Evolutionary conservation across 805 yeast species (phyloP).

Genomic region (Naumovozyma castellii): DNA sequence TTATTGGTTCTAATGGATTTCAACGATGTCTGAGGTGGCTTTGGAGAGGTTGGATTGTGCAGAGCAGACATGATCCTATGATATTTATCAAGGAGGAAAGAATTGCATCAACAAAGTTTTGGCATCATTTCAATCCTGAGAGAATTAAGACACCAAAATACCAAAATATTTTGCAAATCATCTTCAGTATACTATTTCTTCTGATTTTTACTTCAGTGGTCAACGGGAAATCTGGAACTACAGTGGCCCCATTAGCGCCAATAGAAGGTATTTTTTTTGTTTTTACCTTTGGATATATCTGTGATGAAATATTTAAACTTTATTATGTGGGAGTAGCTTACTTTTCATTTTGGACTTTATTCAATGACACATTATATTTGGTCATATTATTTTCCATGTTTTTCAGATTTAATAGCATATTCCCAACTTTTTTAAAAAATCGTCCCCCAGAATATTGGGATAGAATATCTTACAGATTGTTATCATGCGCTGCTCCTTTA

Average conservation of each 20-base stretch:
- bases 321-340: conserved; percentile 70
- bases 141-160: conserved; percentile 78
- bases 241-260: conserved; percentile 31
- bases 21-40: conserved; percentile 83
- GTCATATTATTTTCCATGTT: conserved; percentile 44
- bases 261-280: conserved; percentile 51
- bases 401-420: conserved; percentile 38
- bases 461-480: conserved; percentile 53
- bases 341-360: conserved; percentile 68
- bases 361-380: conserved; percentile 61
- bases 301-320: conserved; percentile 61
- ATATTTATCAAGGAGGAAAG: conserved; percentile 58
- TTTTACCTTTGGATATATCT: conserved; percentile 55
- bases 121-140: conserved; percentile 68
- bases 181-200: conserved; percentile 56
- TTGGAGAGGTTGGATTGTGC: conserved; percentile 91
- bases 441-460: conserved; percentile 34
- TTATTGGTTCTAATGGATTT: conserved; percentile 72
- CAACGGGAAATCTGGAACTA: conserved; percentile 39
- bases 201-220: conserved; percentile 53
- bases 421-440: conserved; percentile 15
- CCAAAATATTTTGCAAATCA: conserved; percentile 65
- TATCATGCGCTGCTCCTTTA: conserved; percentile 76
- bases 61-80: conserved; percentile 57
- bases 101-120: conserved; percentile 43